Evolutionary conservation across 192 early-diverging fungal species (phyloP), one percentile per base, ranked within the genome.

Genomic region (Chytriomyces hyalinus): DNA sequence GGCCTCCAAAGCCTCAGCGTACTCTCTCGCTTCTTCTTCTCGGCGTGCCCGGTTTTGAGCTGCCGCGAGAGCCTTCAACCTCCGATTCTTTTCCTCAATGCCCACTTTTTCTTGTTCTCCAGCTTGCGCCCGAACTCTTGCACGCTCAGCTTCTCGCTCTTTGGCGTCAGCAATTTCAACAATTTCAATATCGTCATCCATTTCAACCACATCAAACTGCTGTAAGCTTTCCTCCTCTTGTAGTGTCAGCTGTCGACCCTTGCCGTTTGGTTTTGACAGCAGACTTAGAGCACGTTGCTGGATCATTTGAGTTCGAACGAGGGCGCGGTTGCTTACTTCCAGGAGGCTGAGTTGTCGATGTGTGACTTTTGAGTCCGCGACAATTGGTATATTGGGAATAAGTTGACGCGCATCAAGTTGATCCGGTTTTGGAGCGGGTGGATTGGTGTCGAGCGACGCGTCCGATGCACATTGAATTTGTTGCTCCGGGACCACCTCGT

Each of bases 41-140:
- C 69, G 9, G n/a, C 69, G 69, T 9, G 50, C 51, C 20, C 50
- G 48, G 26, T 71, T 71, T 44, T 71, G 69, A 15, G 20, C 57
- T 3, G 10, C 48, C 48, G 69, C 69, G 6, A 71, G 48, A 17
- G 20, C 48, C 26, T 53, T 71, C 20, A 71, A 26, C 69, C 51
- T n/a, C 22, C 69, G 69, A 45, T 71, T 71, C 50, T 71, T 71
- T 71, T 71, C 69, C 24, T 59, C 49, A 15, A 71, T 50, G 17
- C 15, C 17, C 47, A 59, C 26, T 26, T 43, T 51, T 3, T 6
- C 45, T 4, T 15, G 5, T 3, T 8, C 43, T 10, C 45, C 45
- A 46, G 11, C 43, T 11, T 9, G 43, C 62, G 22, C 22, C 10
- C 17, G 10, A 20, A 24, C 24, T 26, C 62, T 4, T 6, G 22